Conservation (phyloP, 2,329 filamentous ascomycete species). For the Colletotrichum caudatum region DNA sequence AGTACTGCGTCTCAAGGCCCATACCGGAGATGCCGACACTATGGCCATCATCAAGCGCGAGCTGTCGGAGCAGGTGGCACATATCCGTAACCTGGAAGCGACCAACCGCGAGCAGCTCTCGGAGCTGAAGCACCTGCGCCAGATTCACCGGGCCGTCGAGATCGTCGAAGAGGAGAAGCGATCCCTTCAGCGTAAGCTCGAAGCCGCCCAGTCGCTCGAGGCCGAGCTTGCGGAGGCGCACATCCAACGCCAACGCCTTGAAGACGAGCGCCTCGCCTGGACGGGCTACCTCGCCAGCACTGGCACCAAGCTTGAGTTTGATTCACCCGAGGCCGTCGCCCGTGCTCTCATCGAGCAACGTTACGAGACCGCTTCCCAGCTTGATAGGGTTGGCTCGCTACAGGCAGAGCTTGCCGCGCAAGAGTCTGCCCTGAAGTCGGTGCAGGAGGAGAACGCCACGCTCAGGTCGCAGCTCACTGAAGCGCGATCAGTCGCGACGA, state of each 20-base stretch:
- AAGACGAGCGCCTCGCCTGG: slow-evolving; percentile 91
- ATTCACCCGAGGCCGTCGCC: slow-evolving; percentile 89
- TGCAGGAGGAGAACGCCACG: slow-evolving; percentile 77
- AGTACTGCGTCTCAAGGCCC: slow-evolving; percentile 84
- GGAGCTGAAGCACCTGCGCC: slow-evolving; percentile 85
- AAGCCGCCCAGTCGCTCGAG: slow-evolving; percentile 79
- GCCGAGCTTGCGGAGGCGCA: slow-evolving; percentile 82
- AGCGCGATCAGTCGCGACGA: slow-evolving; percentile 64
- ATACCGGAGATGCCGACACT: slow-evolving; percentile 88
- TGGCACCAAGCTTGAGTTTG: slow-evolving; percentile 77
- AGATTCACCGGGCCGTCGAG: slow-evolving; percentile 87
- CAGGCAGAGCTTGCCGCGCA: slow-evolving; percentile 83
- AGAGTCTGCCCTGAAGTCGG: slow-evolving; percentile 77
- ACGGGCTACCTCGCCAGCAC: slow-evolving; percentile 81
- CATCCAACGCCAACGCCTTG: slow-evolving; percentile 85
- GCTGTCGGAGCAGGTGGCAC: slow-evolving; percentile 89
- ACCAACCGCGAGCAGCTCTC: slow-evolving; percentile 82
- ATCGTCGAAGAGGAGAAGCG: slow-evolving; percentile 96
- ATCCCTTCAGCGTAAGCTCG: slow-evolving; percentile 80
- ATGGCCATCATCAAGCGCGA: slow-evolving; percentile 88
- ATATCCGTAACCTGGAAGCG: slow-evolving; percentile 86
- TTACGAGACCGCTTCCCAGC: slow-evolving; percentile 80
- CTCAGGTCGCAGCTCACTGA: slow-evolving; percentile 79
- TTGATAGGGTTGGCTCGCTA: slow-evolving; percentile 82
- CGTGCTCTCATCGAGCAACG: slow-evolving; percentile 86